A percentile compares a stretch with the other conserved stretches of the same genome.
These are phyloP conservation scores for Luzula sylvatica DNA, from an alignment of 176 grass and related monocot species.

Conservation along the genomic window DNA sequence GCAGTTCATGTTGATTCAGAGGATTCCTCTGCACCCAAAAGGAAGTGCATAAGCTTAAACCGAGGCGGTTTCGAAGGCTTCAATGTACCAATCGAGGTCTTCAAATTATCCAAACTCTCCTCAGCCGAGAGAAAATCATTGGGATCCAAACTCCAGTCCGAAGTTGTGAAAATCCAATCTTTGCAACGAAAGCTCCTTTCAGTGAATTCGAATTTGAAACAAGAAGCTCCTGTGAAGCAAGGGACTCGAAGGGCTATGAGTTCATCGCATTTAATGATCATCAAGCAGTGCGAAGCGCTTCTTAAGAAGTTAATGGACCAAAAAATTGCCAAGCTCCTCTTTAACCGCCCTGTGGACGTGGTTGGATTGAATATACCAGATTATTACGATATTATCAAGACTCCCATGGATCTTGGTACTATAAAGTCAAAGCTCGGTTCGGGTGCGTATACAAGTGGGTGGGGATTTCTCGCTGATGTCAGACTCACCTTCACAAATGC, in stretches of 20 bases:
- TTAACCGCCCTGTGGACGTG: conserved; percentile 63
- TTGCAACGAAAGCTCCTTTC: conserved; percentile 42
- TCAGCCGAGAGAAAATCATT: conserved; percentile 47
- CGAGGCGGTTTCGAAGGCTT: conserved; percentile 36
- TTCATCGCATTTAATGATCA: conserved; percentile 21
- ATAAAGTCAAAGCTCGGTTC: conserved; percentile 46
- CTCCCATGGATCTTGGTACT: conserved; percentile 85
- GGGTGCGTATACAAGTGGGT: conserved; percentile 46
- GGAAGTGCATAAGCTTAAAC: conserved; percentile 82
- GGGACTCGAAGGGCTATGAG: no score
- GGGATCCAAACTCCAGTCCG: conserved; percentile 41
- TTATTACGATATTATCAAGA: conserved; percentile 75
- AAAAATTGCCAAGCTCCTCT: conserved; percentile 50
- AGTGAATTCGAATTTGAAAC: conserved; percentile 24
- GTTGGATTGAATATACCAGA: conserved; percentile 83
- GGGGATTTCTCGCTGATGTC: conserved; percentile 79
- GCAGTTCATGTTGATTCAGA: conserved; percentile 47
- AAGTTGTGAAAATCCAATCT: conserved; percentile 42
- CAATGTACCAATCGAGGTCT: conserved; percentile 44
- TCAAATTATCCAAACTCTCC: conserved; percentile 53
- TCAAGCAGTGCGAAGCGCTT: conserved; percentile 69
- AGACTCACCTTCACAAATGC: conserved; percentile 83
- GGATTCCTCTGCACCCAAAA: conserved; percentile 53
- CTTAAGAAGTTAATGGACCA: conserved; percentile 91
- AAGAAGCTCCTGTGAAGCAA: conserved; percentile 16